Conservation (phyloP, 2,329 filamentous ascomycete species). For the Neofusicoccum ribis region DNA sequence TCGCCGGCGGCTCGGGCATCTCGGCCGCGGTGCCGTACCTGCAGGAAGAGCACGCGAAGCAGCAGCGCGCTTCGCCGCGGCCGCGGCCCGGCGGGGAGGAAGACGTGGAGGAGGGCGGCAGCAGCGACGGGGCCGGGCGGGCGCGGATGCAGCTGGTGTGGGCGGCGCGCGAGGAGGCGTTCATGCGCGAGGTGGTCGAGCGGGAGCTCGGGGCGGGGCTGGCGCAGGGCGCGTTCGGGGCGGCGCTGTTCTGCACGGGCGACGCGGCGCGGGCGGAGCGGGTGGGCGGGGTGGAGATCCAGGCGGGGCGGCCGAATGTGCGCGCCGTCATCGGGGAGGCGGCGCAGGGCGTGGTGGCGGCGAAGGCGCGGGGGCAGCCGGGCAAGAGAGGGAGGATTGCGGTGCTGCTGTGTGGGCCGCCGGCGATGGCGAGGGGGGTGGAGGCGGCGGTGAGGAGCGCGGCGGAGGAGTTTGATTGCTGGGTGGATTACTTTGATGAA, state of each 20-base stretch:
- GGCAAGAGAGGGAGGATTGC: slow-evolving; percentile 31
- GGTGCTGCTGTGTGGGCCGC: slow-evolving; percentile 49
- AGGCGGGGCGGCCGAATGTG: slow-evolving; percentile 43
- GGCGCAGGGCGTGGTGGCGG: slow-evolving; percentile 22
- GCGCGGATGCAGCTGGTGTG: slow-evolving; percentile 33
- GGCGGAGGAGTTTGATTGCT: slow-evolving; percentile 32
- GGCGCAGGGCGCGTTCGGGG: slow-evolving; percentile 28
- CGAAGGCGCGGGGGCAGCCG: slow-evolving; percentile 27
- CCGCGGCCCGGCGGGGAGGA: not conserved
- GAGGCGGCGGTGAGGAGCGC: slow-evolving; percentile 42
- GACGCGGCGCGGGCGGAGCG: not conserved
- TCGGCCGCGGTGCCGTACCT: slow-evolving; percentile 36
- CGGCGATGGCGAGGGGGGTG: slow-evolving; percentile 47
- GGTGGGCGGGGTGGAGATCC: not conserved
- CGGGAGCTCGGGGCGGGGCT: slow-evolving; percentile 28
- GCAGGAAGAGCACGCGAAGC: slow-evolving; percentile 5
- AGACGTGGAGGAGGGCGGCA: not conserved
- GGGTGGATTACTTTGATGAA: slow-evolving; percentile 50
- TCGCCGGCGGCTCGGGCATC: slow-evolving; percentile 40
- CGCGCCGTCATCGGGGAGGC: slow-evolving; percentile 34
- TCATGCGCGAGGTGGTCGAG: slow-evolving; percentile 28
- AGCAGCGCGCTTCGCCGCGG: not conserved
- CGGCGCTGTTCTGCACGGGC: slow-evolving; percentile 18
- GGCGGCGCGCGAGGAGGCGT: slow-evolving; percentile 36
- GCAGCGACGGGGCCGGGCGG: not conserved